Base-by-base conservation (phyloP, 441 rosid species). In the Iberis amara region DNA sequence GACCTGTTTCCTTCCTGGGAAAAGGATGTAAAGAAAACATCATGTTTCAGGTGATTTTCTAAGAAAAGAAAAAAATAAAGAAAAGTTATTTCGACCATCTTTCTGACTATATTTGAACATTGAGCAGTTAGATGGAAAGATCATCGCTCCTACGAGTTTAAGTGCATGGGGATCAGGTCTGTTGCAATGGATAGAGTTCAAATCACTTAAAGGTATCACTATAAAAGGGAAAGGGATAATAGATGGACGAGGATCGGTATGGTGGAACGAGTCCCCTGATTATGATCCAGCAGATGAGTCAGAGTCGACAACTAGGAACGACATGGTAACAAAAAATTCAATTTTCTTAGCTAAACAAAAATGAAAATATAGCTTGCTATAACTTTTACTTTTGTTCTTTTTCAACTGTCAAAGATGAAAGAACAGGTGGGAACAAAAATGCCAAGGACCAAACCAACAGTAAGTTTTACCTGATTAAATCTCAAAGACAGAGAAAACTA, bases 361-460 rank as follows among this genome's bases (percentile, higher is more conserved):
- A 5, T 15, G 24, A 7, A 23, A 47, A 4, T 52, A 10, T 7
- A 43, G 21, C 45, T 8, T 47, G 38, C 47, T 39, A 32, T 55
- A 49, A 60, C 56, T 21, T 44, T 12, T 4, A 8, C 46, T 57
- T 54, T 15, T 13, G 52, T 9, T 39, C 13, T 31, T 4, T 47
- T 15, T 44, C 27, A 49, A 52, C 21, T 18, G 21, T 18, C 21
- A 68, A 69, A 78, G 88, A 47, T 68, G 30, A 61, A 66, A 24
- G 42, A 52, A 24, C 75, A 73, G 44, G 70, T 71, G 11, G 43
- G 43, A 21, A 52, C 69, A 4, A 71, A 68, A 49, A 78, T 78
- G 85, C 79, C 85, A 59, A 31, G 73, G 42, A 73, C 79, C 51
- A 83, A 65, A 61, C 91, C 91, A 65, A 80, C 91, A 26, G 82